A percentile compares a stretch with the other conserved stretches of the same genome.
Evolutionary conservation across 2,329 filamentous ascomycete species (phyloP).

Genomic region (Cladosporium sp.): DNA sequence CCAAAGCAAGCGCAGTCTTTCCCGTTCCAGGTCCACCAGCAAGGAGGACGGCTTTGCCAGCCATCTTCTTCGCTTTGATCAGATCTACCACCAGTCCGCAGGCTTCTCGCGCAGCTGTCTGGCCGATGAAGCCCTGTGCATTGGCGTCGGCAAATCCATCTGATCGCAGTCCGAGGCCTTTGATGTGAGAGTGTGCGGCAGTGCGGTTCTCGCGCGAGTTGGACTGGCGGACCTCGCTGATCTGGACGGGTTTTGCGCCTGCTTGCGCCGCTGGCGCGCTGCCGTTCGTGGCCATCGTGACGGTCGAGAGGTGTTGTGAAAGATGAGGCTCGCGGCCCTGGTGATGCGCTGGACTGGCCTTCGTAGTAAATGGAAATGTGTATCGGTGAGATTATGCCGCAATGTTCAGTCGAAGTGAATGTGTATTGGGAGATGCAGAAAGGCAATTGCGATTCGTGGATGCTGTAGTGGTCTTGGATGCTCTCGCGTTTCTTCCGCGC

Average conservation of each 20-base stretch:
- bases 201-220: conserved; percentile 80
- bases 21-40: conserved; percentile 93
- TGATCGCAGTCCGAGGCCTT: conserved; percentile 77
- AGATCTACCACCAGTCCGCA: conserved; percentile 94
- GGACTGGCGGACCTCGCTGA: conserved; percentile 31
- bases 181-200: conserved; percentile 96
- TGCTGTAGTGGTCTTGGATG: too few relatives aligned
- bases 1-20: conserved; percentile 92
- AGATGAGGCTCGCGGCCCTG: neutral
- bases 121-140: conserved; percentile 82
- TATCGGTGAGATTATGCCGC: neutral
- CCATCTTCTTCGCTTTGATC: conserved; percentile 96
- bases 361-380: neutral
- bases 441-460: neutral
- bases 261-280: conserved; percentile 20
- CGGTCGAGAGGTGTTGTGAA: neutral
- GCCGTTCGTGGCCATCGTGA: conserved; percentile 25
- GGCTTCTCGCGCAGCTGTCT: conserved; percentile 85
- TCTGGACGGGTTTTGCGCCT: conserved; percentile 30
- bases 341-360: neutral
- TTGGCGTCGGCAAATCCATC: conserved; percentile 82
- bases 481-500: conserved; percentile 6
- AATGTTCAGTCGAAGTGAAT: neutral
- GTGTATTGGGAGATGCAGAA: neutral
- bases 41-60: conserved; percentile 84